Evolutionary conservation across 768 basidiomycete species (phyloP).

Genomic region (Mrakia hoshinonis): DNA sequence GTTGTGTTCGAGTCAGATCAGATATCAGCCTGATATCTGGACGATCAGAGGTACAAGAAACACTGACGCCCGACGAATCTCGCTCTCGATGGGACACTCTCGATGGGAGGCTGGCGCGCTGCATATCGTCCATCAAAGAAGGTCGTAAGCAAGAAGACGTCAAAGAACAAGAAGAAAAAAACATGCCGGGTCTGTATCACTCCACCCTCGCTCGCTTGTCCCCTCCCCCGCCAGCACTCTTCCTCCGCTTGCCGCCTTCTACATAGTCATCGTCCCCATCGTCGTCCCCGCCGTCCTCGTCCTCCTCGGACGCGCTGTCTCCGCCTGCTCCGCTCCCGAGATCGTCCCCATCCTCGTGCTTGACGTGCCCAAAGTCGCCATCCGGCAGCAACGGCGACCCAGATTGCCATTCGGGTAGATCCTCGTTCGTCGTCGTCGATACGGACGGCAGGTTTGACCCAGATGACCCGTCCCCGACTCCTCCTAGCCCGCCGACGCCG

Average conservation of each 20-base stretch:
- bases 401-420: neutral
- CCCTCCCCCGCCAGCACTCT: neutral
- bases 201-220: conserved; percentile 1
- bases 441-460: too few species aligned
- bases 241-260: conserved; percentile 2
- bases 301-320: neutral
- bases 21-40: too few species aligned
- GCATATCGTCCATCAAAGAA: too few species aligned
- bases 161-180: too few species aligned
- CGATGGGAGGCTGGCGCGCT: too few species aligned
- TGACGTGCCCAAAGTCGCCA: neutral
- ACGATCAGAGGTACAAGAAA: too few species aligned
- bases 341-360: neutral
- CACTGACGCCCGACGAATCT: too few species aligned
- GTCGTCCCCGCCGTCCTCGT: neutral
- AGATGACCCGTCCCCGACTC: neutral
- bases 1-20: too few species aligned
- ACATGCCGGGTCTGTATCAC: neutral
- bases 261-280: neutral
- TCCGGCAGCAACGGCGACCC: neutral
- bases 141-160: too few species aligned
- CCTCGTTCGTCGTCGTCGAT: neutral
- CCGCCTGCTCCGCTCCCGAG: neutral
- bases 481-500: neutral
- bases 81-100: too few species aligned